These are phyloP conservation scores for Beauveria sp. DNA, from an alignment of 2,329 filamentous ascomycete species.

Conservation along the genomic window DNA sequence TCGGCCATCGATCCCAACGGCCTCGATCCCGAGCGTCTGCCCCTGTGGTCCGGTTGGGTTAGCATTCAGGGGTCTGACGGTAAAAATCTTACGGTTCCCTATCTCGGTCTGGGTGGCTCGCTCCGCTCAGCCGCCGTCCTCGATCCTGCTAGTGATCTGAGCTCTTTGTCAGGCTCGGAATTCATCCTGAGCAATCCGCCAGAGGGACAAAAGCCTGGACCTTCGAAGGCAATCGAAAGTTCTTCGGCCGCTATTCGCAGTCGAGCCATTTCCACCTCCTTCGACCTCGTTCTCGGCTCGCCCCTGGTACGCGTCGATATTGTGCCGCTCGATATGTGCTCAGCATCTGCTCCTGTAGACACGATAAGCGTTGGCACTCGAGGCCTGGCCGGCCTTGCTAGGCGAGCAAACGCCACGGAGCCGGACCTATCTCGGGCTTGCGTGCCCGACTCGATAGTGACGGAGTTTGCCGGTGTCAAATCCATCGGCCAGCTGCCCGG, in stretches of 20 bases:
- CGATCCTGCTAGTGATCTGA: background rate
- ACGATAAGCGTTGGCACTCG: background rate
- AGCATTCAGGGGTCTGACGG: constrained; percentile 10
- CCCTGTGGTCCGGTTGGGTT: constrained; percentile 13
- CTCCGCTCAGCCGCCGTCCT: background rate
- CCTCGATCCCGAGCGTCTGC: background rate
- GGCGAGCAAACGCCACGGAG: background rate
- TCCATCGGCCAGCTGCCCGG: constrained; percentile 6
- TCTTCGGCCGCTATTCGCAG: background rate
- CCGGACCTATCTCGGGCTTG: background rate
- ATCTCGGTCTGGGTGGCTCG: constrained; percentile 6
- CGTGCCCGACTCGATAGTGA: background rate
- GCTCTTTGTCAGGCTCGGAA: background rate
- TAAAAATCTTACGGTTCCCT: constrained; percentile 10
- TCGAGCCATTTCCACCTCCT: background rate
- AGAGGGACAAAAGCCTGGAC: background rate
- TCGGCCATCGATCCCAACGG: background rate
- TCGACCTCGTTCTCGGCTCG: background rate
- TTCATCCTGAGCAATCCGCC: background rate
- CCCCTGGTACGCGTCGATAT: background rate
- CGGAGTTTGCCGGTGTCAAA: background rate
- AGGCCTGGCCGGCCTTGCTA: background rate
- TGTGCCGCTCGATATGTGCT: background rate
- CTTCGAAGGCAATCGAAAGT: background rate
- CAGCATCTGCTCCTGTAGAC: background rate